These are phyloP conservation scores for Myriosclerotinia curreyana DNA, from an alignment of 2,329 filamentous ascomycete genomes.

Conservation along the genomic window DNA sequence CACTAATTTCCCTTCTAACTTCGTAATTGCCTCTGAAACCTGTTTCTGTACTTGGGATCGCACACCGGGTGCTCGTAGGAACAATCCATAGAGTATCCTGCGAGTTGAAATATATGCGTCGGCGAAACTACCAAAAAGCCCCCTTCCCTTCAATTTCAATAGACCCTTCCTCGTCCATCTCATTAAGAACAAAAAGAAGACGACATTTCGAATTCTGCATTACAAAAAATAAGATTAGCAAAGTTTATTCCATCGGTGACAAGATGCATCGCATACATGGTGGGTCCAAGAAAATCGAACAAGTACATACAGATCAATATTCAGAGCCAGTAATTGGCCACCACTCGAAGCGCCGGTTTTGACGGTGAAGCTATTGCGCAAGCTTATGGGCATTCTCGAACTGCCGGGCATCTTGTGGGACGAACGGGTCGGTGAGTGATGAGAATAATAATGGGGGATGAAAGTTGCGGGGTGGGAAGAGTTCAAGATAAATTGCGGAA, in stretches of 20 bases:
- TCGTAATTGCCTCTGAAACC: constrained; percentile 73
- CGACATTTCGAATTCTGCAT: constrained; percentile 74
- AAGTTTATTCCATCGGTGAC: neutral
- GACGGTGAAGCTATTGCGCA: constrained; percentile 64
- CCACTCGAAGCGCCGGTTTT: constrained; percentile 53
- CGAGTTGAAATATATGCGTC: constrained; percentile 71
- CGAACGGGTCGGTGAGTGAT: constrained; percentile 6
- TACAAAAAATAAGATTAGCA: constrained; percentile 4
- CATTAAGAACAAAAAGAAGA: constrained; percentile 85
- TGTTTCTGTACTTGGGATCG: constrained; percentile 82
- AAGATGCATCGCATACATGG: constrained; percentile 9
- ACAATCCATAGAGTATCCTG: constrained; percentile 75
- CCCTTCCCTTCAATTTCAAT: constrained; percentile 85
- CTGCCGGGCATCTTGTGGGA: constrained; percentile 57
- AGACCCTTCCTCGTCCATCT: constrained; percentile 77
- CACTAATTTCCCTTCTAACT: constrained; percentile 81
- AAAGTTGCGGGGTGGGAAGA: neutral
- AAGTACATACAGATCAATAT: constrained; percentile 63
- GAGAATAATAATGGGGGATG: neutral
- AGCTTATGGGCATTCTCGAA: constrained; percentile 67
- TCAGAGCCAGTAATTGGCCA: constrained; percentile 58
- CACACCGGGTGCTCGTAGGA: constrained; percentile 83
- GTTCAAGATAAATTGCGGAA: neutral
- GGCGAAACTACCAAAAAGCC: constrained; percentile 72
- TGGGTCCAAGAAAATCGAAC: constrained; percentile 15